Evolutionary conservation across 805 yeast genomes (phyloP).

Genomic region (Myxozyma sirexii): DNA sequence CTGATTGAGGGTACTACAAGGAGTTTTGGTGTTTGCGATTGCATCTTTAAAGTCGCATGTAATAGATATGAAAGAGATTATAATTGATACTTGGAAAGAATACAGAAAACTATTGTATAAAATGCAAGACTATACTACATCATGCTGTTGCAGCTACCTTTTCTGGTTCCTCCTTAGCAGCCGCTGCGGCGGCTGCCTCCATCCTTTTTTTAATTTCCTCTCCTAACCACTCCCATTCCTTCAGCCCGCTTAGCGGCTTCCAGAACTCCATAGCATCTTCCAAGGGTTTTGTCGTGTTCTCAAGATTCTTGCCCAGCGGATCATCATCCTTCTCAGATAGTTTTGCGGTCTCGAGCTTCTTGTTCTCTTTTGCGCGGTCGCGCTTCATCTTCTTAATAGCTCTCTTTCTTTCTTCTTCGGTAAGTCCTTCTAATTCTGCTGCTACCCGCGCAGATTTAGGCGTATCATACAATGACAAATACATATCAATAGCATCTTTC

Average conservation of each 20-base stretch:
- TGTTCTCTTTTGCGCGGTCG: conserved; percentile 49
- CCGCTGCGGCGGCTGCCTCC: too few relatives aligned
- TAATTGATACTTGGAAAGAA: too few relatives aligned
- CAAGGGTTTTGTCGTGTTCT: conserved; percentile 46
- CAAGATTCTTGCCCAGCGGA: conserved; percentile 52
- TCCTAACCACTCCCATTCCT: conserved; percentile 15
- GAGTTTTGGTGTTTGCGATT: background rate
- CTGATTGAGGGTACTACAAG: background rate
- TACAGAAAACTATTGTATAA: too few relatives aligned
- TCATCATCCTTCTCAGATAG: conserved; percentile 46
- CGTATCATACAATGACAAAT: conserved; percentile 48
- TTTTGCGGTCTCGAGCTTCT: conserved; percentile 44
- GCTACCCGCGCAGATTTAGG: conserved; percentile 27
- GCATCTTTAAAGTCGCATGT: too few relatives aligned
- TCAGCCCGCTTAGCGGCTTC: conserved; percentile 40
- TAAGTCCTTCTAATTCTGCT: conserved; percentile 38
- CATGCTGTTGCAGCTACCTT: conserved; percentile 4
- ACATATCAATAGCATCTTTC: conserved; percentile 62
- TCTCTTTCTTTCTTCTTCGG: conserved; percentile 41
- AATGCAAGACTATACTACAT: background rate
- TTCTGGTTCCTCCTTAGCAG: conserved; percentile 1
- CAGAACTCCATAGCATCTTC: conserved; percentile 49
- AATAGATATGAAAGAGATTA: too few relatives aligned
- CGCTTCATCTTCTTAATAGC: conserved; percentile 46
- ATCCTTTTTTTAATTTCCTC: conserved; percentile 13